Conservation (phyloP, 2,329 filamentous ascomycete species). For the Cylindrodendrum hubeiense region DNA sequence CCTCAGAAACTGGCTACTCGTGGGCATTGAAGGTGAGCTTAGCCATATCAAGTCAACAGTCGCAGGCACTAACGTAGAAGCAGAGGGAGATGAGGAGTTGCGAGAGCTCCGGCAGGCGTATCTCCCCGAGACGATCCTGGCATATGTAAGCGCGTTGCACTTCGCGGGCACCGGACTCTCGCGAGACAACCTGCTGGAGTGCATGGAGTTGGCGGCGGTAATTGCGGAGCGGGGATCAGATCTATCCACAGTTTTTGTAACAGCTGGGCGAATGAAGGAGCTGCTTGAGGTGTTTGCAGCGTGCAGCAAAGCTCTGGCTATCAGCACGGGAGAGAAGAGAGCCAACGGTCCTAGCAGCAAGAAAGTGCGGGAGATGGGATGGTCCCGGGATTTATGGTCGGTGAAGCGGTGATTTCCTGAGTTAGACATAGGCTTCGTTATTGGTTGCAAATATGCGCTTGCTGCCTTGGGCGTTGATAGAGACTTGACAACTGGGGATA, state of each 20-base stretch:
- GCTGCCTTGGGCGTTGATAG: slow-evolving; percentile 26
- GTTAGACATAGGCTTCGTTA: background rate
- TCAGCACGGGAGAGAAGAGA: slow-evolving; percentile 68
- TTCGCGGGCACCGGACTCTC: slow-evolving; percentile 81
- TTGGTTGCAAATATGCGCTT: slow-evolving; percentile 7
- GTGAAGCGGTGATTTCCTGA: slow-evolving; percentile 52
- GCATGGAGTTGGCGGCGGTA: slow-evolving; percentile 85
- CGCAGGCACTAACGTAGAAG: slow-evolving; percentile 23
- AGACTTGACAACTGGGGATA: slow-evolving; percentile 13
- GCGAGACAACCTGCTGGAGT: slow-evolving; percentile 82
- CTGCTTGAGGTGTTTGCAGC: slow-evolving; percentile 81
- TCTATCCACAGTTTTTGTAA: slow-evolving; percentile 73
- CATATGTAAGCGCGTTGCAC: slow-evolving; percentile 85
- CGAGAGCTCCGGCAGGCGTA: slow-evolving; percentile 79
- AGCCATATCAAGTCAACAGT: background rate
- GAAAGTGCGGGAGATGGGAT: slow-evolving; percentile 72
- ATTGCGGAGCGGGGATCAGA: slow-evolving; percentile 80
- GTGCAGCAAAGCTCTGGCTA: slow-evolving; percentile 78
- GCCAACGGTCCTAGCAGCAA: slow-evolving; percentile 63
- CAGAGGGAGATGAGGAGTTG: slow-evolving; percentile 72
- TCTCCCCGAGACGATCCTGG: slow-evolving; percentile 86
- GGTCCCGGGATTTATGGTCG: slow-evolving; percentile 73
- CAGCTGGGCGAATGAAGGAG: slow-evolving; percentile 78
- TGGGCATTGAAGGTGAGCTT: slow-evolving; percentile 65
- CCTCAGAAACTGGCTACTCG: slow-evolving; percentile 73